A percentile compares a stretch with the other conserved stretches of the same genome.
phyloP scores from a whole-genome alignment of 2,329 filamentous ascomycete genomes.

The Nothopassalora personata region DNA sequence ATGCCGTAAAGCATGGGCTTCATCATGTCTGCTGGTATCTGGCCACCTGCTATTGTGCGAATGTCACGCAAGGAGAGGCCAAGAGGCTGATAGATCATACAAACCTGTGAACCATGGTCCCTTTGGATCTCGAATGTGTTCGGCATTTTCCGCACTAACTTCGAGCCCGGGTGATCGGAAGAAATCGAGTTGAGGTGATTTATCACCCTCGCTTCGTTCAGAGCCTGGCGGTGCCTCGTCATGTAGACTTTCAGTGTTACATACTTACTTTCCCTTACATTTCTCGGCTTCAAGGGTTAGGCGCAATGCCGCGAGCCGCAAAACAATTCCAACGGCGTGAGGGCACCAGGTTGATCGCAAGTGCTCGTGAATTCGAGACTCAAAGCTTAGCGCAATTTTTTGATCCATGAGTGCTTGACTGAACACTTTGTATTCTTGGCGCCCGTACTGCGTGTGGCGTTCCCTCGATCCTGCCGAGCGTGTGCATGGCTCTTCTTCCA shows the following conservation, averaged over 20 bases:
- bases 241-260: slow-evolving; percentile 2
- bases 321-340: too few relatives aligned
- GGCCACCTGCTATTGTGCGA: not conserved
- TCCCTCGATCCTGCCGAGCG: too few relatives aligned
- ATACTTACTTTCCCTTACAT: not conserved
- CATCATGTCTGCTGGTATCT: not conserved
- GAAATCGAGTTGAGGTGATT: not conserved
- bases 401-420: too few relatives aligned
- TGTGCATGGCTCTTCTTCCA: too few relatives aligned
- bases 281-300: too few relatives aligned
- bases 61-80: slow-evolving; percentile 5
- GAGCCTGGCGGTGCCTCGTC: not conserved
- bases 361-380: too few relatives aligned
- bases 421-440: too few relatives aligned
- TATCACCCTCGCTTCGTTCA: not conserved
- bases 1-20: not conserved
- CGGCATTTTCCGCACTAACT: not conserved
- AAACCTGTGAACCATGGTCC: slow-evolving; percentile 12
- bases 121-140: slow-evolving; percentile 15
- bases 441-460: too few relatives aligned
- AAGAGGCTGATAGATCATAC: slow-evolving; percentile 11
- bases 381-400: too few relatives aligned
- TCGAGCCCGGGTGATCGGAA: not conserved
- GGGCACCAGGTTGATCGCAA: too few relatives aligned
- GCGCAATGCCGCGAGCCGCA: too few relatives aligned